Conservation (phyloP, 2,329 filamentous ascomycete genomes). For the Fusarium robinianum region DNA sequence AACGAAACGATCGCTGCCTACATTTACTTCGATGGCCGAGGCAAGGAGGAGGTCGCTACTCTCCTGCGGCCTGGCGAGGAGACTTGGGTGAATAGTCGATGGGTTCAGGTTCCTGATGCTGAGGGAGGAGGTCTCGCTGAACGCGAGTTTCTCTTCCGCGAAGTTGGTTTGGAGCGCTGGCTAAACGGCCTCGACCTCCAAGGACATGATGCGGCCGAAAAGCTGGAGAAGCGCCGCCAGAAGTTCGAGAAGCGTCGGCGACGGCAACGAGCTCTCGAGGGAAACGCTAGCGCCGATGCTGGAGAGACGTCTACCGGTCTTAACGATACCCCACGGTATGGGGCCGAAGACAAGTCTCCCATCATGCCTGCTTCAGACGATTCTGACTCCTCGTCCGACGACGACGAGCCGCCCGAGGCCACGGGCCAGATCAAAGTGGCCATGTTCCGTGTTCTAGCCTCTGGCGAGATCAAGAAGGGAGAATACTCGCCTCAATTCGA, state of each 20-base stretch:
- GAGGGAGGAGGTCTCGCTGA: conserved; percentile 95
- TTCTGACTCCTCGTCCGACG: conserved; percentile 75
- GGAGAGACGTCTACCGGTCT: conserved; percentile 50
- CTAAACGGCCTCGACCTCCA: conserved; percentile 95
- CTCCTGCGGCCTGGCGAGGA: conserved; percentile 90
- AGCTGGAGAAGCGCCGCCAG: conserved; percentile 83
- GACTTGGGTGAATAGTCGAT: conserved; percentile 98
- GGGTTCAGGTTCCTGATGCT: conserved; percentile 90
- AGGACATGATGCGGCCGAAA: conserved; percentile 86
- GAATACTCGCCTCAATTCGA: conserved; percentile 98
- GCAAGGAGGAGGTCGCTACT: conserved; percentile 96
- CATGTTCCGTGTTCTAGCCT: conserved; percentile 91
- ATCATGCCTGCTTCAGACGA: conserved; percentile 71
- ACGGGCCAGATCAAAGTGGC: conserved; percentile 98
- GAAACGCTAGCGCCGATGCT: conserved; percentile 40
- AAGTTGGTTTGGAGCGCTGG: conserved; percentile 95
- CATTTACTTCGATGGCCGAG: conserved; percentile 96
- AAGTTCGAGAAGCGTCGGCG: conserved; percentile 74
- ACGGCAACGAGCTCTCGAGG: conserved; percentile 59
- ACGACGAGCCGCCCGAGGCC: conserved; percentile 90
- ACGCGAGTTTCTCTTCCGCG: conserved; percentile 94
- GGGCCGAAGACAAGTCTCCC: conserved; percentile 73
- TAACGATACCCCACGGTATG: conserved; percentile 74
- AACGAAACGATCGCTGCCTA: conserved; percentile 99
- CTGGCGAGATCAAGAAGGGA: conserved; percentile 95